These are phyloP conservation scores for Chlorella vulgaris DNA, from an alignment of 139 green algal species.

Conservation along the genomic window DNA sequence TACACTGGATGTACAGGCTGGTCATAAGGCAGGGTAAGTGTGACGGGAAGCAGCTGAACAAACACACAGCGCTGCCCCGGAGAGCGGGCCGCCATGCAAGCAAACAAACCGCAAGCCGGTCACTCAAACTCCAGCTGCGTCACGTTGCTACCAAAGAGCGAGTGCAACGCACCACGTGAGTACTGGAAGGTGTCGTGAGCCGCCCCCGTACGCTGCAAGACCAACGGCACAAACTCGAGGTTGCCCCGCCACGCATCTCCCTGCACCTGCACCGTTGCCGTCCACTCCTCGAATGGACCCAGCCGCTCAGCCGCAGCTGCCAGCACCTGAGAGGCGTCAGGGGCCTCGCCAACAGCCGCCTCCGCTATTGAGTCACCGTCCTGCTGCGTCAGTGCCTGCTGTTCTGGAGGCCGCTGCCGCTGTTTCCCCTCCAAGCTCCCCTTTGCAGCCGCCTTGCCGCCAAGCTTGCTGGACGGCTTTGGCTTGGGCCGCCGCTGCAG, in stretches of 20 bases:
- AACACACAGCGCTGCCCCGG: too few relatives aligned
- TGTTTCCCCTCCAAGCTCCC: background rate
- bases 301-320: background rate
- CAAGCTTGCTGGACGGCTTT: background rate
- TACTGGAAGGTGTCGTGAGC: conserved; percentile 9
- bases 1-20: too few relatives aligned
- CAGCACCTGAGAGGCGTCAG: conserved; percentile 1
- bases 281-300: conserved; percentile 23
- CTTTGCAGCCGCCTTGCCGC: background rate
- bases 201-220: conserved; percentile 9
- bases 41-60: too few relatives aligned
- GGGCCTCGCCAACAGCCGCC: background rate
- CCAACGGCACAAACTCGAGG: conserved; percentile 29
- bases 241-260: conserved; percentile 13
- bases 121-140: background rate
- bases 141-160: conserved; percentile 6
- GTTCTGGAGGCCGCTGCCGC: background rate
- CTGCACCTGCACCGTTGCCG: conserved; percentile 13
- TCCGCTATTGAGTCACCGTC: too few relatives aligned
- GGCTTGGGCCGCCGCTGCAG: conserved; percentile 6
- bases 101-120: too few relatives aligned
- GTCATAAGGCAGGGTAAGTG: too few relatives aligned
- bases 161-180: background rate
- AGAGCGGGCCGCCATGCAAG: too few relatives aligned
- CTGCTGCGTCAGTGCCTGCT: background rate